Conservation (phyloP, 2,329 filamentous ascomycete species). For the Knoxdaviesia capensis region DNA sequence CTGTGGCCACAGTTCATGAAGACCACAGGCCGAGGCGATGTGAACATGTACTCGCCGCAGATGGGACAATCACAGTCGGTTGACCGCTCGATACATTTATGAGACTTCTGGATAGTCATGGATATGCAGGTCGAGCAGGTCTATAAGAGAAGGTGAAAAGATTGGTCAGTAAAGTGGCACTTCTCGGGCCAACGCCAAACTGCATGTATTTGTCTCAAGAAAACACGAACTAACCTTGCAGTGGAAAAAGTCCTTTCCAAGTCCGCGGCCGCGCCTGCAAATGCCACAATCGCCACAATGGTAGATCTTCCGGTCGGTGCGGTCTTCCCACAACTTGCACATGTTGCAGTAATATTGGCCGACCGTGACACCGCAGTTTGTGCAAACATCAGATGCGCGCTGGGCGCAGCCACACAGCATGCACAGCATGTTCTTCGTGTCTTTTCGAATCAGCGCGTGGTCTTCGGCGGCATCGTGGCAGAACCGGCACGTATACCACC, state of each 20-base stretch:
- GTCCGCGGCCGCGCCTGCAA: slow-evolving; percentile 70
- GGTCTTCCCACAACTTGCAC: slow-evolving; percentile 95
- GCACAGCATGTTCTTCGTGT: slow-evolving; percentile 90
- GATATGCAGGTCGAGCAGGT: slow-evolving; percentile 88
- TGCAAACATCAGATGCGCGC: slow-evolving; percentile 57
- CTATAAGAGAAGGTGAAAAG: slow-evolving; percentile 16
- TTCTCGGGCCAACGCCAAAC: not conserved
- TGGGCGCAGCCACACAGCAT: slow-evolving; percentile 87
- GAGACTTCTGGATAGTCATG: slow-evolving; percentile 63
- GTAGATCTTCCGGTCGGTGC: slow-evolving; percentile 78
- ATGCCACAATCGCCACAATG: slow-evolving; percentile 94
- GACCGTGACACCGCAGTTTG: slow-evolving; percentile 52
- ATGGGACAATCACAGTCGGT: slow-evolving; percentile 95
- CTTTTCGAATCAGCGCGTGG: slow-evolving; percentile 58
- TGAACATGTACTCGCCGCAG: slow-evolving; percentile 92
- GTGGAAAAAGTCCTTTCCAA: slow-evolving; percentile 95
- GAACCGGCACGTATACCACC: slow-evolving; percentile 88
- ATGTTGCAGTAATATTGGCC: slow-evolving; percentile 86
- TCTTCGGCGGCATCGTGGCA: slow-evolving; percentile 77
- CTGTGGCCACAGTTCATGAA: slow-evolving; percentile 94
- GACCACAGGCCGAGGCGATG: slow-evolving; percentile 68
- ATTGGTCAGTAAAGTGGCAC: slow-evolving; percentile 4
- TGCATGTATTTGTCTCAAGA: not conserved
- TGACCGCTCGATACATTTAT: slow-evolving; percentile 85
- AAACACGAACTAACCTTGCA: slow-evolving; percentile 52